These are phyloP conservation scores for Musa acuminata DNA, from an alignment of 176 grass and related monocot species.

Conservation along the genomic window DNA sequence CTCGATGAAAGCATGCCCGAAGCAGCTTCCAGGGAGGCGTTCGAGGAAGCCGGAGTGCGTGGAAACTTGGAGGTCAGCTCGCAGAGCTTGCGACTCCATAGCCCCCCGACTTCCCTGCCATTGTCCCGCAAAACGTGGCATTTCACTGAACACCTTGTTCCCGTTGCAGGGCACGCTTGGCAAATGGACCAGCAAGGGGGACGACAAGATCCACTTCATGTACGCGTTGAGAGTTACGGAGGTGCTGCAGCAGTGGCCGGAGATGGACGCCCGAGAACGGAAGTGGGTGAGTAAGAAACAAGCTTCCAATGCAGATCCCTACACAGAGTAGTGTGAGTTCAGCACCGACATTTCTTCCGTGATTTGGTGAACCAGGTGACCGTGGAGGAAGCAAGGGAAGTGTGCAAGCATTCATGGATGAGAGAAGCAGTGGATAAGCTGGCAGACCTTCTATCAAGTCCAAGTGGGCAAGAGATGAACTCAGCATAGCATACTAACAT, in stretches of 20 bases:
- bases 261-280: conserved; percentile 30
- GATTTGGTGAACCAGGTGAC: neutral
- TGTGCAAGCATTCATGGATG: conserved; percentile 10
- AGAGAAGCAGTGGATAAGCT: neutral
- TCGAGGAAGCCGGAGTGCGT: conserved; percentile 80
- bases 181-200: conserved; percentile 36
- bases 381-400: neutral
- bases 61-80: conserved; percentile 35
- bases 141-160: too few relatives aligned
- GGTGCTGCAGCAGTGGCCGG: conserved; percentile 46
- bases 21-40: conserved; percentile 68
- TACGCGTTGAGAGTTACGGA: conserved; percentile 46
- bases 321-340: too few relatives aligned
- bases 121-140: too few relatives aligned
- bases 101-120: too few relatives aligned
- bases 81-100: neutral
- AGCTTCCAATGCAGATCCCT: too few relatives aligned
- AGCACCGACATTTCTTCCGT: neutral
- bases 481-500: neutral
- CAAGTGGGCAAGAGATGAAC: neutral
- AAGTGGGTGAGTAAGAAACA: conserved; percentile 37
- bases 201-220: conserved; percentile 46
- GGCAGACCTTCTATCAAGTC: neutral
- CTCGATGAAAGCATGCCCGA: conserved; percentile 65
- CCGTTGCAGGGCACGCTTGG: conserved; percentile 21